Percentiles rank a stretch among this genome's conserved stretches.
Evolutionary conservation across 306 rosid species (phyloP).

Genomic region (Glycine latifolia): DNA sequence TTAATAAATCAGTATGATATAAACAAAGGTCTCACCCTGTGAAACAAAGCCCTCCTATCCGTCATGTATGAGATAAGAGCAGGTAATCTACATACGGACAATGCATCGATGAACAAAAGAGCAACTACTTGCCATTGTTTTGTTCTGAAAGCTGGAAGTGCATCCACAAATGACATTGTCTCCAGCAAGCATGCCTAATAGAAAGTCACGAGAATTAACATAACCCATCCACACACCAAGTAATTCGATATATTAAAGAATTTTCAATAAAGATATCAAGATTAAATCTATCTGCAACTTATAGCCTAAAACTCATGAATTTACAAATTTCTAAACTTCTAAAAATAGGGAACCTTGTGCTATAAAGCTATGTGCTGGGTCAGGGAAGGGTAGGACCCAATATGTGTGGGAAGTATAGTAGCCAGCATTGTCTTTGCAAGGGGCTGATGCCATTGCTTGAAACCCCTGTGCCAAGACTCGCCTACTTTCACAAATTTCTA

Average conservation of each 20-base stretch:
- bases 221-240: constrained; percentile 19
- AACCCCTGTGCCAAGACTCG: not conserved
- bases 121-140: constrained; percentile 90
- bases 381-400: not conserved
- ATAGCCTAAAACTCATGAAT: constrained; percentile 29
- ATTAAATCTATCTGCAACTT: constrained; percentile 14
- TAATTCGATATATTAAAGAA: constrained; percentile 18
- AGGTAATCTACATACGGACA: constrained; percentile 85
- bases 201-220: constrained; percentile 40
- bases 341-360: not conserved
- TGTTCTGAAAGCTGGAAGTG: constrained; percentile 83
- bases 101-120: constrained; percentile 83
- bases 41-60: constrained; percentile 65
- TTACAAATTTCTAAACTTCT: not conserved
- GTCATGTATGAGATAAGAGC: constrained; percentile 68
- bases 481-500: constrained; percentile 27
- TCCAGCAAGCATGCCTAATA: constrained; percentile 76
- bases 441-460: not conserved
- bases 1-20: constrained; percentile 8
- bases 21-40: constrained; percentile 63
- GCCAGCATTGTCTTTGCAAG: constrained; percentile 9
- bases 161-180: constrained; percentile 86
- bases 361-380: not conserved
- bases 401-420: not conserved
- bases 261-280: constrained; percentile 12